Percentiles rank a stretch among this genome's conserved stretches.
These are phyloP conservation scores for Flaveria linearis DNA, from an alignment of 129 eudicot species.

Conservation along the genomic window DNA sequence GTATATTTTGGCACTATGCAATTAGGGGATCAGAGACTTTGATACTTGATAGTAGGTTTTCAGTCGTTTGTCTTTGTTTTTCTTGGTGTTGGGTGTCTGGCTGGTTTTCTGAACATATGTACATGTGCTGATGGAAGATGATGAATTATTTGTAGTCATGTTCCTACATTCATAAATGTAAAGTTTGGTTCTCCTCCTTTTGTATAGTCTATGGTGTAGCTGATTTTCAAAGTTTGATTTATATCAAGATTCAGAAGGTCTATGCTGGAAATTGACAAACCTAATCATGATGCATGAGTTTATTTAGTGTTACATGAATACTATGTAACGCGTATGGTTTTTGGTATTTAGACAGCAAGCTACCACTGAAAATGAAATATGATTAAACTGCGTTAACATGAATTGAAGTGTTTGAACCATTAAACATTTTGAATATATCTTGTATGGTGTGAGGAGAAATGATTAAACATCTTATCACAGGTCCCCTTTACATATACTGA, in stretches of 20 bases:
- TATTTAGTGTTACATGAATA: neutral
- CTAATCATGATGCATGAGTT: neutral
- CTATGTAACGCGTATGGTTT: neutral
- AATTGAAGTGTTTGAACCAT: neutral
- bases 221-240: neutral
- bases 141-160: neutral
- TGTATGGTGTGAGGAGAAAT: neutral
- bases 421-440: neutral
- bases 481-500: neutral
- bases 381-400: neutral
- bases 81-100: neutral
- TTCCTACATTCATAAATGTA: neutral
- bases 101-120: neutral
- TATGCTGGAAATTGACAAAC: neutral
- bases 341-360: neutral
- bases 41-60: neutral
- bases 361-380: neutral
- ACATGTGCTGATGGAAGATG: no score
- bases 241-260: neutral
- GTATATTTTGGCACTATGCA: neutral
- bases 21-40: no score
- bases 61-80: neutral
- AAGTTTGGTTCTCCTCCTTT: neutral
- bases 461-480: neutral
- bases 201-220: no score